Conservation (phyloP, 495 filamentous ascomycete species). For the Talaromyces borbonicus region DNA sequence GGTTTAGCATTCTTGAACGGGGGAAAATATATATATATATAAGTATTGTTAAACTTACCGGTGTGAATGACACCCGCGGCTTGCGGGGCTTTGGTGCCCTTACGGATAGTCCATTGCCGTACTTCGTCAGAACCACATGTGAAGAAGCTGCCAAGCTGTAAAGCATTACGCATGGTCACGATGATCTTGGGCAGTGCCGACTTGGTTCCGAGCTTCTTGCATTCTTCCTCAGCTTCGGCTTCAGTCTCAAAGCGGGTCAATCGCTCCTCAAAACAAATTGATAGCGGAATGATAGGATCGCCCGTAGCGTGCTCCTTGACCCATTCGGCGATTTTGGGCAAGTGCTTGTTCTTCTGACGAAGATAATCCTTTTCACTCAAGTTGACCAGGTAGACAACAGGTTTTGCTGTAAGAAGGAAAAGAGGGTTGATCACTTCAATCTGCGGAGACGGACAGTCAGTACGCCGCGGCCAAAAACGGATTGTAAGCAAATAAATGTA, state of each 20-base stretch:
- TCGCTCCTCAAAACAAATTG: constrained; percentile 85
- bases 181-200: constrained; percentile 90
- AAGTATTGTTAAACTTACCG: constrained; percentile 14
- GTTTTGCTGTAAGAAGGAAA: constrained; percentile 91
- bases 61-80: constrained; percentile 97
- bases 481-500: background rate
- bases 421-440: constrained; percentile 97
- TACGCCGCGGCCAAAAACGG: background rate
- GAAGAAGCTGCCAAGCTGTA: constrained; percentile 92
- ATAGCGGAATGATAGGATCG: constrained; percentile 87
- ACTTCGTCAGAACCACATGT: constrained; percentile 96
- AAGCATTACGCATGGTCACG: constrained; percentile 82
- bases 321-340: constrained; percentile 86
- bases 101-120: constrained; percentile 95
- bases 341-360: constrained; percentile 99
- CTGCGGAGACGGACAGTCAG: constrained; percentile 33
- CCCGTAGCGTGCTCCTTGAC: constrained; percentile 80
- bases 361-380: constrained; percentile 95
- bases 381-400: constrained; percentile 95
- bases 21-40: background rate
- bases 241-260: constrained; percentile 70
- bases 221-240: constrained; percentile 72
- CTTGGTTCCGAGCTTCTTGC: constrained; percentile 78
- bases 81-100: constrained; percentile 92
- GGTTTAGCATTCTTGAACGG: constrained; percentile 7